Evolutionary conservation across 306 rosid genomes (phyloP).

Genomic region (Trichosanthes cucumerina): DNA sequence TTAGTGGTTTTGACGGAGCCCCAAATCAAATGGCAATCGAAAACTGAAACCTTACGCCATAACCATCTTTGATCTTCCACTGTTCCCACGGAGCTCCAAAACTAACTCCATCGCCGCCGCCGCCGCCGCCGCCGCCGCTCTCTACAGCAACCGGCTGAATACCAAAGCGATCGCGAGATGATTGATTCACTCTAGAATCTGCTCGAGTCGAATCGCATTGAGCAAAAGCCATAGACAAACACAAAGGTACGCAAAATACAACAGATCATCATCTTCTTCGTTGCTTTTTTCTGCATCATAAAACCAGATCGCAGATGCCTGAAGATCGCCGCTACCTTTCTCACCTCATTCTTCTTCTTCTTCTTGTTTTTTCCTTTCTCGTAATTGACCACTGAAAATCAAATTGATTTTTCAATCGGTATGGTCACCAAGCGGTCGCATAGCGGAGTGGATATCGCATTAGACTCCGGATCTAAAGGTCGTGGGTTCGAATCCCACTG

Average conservation of each 20-base stretch:
- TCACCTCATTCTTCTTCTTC: not conserved
- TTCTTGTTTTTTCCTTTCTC: not conserved
- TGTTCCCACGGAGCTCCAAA: not conserved
- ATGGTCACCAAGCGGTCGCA: constrained; percentile 30
- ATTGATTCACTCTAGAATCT: not conserved
- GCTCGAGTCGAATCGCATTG: not conserved
- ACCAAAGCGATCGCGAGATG: not conserved
- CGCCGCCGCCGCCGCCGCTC: not conserved
- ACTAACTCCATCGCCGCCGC: not conserved
- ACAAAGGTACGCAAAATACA: not conserved
- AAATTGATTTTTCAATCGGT: not conserved
- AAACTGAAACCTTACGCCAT: not conserved
- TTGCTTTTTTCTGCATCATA: not conserved
- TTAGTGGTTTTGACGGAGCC: not conserved
- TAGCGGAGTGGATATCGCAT: constrained; percentile 99
- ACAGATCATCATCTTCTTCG: not conserved
- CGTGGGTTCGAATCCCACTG: constrained; percentile 99
- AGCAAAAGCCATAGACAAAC: not conserved
- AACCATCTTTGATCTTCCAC: not conserved
- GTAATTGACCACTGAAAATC: not conserved
- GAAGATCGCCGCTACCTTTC: not conserved
- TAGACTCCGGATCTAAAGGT: constrained; percentile 99
- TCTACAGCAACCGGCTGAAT: not conserved
- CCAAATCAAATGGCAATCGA: not conserved
- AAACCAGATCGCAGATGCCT: not conserved